phyloP scores from a whole-genome alignment of 805 yeast genomes.

The Suhomyces canberraensis region DNA sequence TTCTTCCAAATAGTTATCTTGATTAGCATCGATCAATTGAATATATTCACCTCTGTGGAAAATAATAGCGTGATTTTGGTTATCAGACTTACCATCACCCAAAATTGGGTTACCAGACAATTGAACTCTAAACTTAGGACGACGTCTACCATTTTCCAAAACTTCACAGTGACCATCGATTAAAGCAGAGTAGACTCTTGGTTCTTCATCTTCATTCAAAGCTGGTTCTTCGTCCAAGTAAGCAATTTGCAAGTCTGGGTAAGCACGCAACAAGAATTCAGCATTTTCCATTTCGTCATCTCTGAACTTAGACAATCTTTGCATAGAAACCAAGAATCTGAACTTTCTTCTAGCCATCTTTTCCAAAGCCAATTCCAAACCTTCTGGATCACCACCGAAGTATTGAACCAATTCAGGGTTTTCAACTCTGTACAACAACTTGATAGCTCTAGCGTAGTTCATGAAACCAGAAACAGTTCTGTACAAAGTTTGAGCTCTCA shows the following conservation, averaged over 20 bases:
- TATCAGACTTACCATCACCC: slow-evolving; percentile 89
- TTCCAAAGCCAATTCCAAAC: slow-evolving; percentile 90
- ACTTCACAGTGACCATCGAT: slow-evolving; percentile 79
- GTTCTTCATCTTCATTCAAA: slow-evolving; percentile 63
- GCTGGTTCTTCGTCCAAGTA: slow-evolving; percentile 93
- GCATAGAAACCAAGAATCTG: slow-evolving; percentile 81
- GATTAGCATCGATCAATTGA: slow-evolving; percentile 83
- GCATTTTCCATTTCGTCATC: slow-evolving; percentile 77
- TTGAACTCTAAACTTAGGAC: slow-evolving; percentile 74
- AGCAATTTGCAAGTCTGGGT: slow-evolving; percentile 86
- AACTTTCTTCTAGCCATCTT: slow-evolving; percentile 83
- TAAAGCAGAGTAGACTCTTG: slow-evolving; percentile 69
- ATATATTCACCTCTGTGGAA: slow-evolving; percentile 84
- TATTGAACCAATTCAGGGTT: slow-evolving; percentile 94
- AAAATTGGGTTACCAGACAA: slow-evolving; percentile 81
- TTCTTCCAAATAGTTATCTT: slow-evolving; percentile 82
- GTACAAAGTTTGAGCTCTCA: slow-evolving; percentile 93
- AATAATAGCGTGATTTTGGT: slow-evolving; percentile 76
- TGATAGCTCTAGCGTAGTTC: slow-evolving; percentile 97
- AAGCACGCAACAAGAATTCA: slow-evolving; percentile 76
- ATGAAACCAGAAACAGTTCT: slow-evolving; percentile 97
- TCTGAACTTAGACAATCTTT: slow-evolving; percentile 68
- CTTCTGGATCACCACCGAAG: slow-evolving; percentile 98
- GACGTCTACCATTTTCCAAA: slow-evolving; percentile 54
- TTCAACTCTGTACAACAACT: slow-evolving; percentile 89